Evolutionary conservation across 805 yeast species (phyloP), one percentile per base, ranked within the genome.

Genomic region (Ascoidea tarda): DNA sequence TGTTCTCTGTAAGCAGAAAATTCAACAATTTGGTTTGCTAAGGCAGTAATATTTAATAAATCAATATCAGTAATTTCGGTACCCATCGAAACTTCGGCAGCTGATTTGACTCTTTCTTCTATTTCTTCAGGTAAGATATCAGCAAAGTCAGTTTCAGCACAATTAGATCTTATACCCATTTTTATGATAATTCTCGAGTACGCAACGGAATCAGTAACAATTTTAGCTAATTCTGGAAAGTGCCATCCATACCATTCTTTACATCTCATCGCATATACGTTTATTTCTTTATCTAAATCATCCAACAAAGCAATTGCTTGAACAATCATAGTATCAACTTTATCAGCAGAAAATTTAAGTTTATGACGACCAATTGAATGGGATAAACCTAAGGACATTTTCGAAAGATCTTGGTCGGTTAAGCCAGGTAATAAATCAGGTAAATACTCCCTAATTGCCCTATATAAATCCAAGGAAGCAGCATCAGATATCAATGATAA

Each of bases 221-320:
- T 88, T 78, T 93, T 93, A 63, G 97, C 96, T 81, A 93, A 81
- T 72, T 93, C 99, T 46, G 99, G 99, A 83, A 93, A 93, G 72
- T 93, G 99, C 99, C 99, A 93, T 59, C 99, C 99, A 73, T 93
- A 93, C 99, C 99, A 93, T 74, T 93, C 99, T 75, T 91, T 93
- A 73, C 91, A 81, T 75, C 99, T 83, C 99, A 93, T 93, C 60
- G 98, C 96, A 64, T 91, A 93, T 51, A 97, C 93, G 75, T 93
- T 93, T 63, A 93, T 79, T 71, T 93, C 99, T 74, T 93, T 93
- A 75, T 93, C 99, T 63, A 93, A 78, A 66, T 93, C 97, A 64
- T 93, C 99, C 65, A 93, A 78, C 60, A 93, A 76, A 21, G 98
- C 96, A 71, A 93, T 93, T 54, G 99, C 99, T 75, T 93, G 99